phyloP scores from a whole-genome alignment of 2,329 filamentous ascomycete species.

The Neopestalotiopsis clavispora region DNA sequence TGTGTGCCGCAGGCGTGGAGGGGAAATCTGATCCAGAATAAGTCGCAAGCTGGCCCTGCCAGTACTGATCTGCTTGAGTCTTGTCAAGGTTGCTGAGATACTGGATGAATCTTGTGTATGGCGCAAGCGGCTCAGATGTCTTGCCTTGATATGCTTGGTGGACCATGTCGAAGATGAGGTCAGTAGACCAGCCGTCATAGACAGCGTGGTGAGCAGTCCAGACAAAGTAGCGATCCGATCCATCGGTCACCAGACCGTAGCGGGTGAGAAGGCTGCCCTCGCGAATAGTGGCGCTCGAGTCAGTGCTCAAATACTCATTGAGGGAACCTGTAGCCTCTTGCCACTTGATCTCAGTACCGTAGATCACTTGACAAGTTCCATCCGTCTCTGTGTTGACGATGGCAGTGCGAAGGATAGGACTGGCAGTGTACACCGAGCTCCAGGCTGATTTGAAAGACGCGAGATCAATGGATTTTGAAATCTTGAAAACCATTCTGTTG shows the following conservation, averaged over 20 bases:
- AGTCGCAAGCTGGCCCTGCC: neutral
- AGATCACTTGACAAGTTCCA: conserved; percentile 17
- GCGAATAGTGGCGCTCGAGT: neutral
- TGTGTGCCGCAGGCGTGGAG: neutral
- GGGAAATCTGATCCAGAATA: conserved; percentile 8
- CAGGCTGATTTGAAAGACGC: conserved; percentile 21
- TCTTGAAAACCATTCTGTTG: conserved; percentile 22
- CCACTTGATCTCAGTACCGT: neutral
- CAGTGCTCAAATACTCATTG: neutral
- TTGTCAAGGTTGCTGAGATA: neutral
- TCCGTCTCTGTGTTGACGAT: conserved; percentile 20
- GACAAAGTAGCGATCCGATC: conserved; percentile 7
- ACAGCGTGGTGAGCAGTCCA: conserved; percentile 19
- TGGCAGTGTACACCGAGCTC: conserved; percentile 11
- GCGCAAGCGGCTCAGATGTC: neutral
- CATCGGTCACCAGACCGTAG: conserved; percentile 13
- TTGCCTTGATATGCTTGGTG: conserved; percentile 8
- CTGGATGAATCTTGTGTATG: conserved; percentile 4
- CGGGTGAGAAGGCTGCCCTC: conserved; percentile 14
- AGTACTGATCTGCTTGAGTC: conserved; percentile 1
- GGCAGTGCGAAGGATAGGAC: conserved; percentile 27
- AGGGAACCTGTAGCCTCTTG: neutral
- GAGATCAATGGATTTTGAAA: conserved; percentile 14
- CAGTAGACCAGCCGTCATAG: conserved; percentile 19
- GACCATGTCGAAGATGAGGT: conserved; percentile 6